Conservation (phyloP, 345 rosid species). For the Excoecaria agallocha region DNA sequence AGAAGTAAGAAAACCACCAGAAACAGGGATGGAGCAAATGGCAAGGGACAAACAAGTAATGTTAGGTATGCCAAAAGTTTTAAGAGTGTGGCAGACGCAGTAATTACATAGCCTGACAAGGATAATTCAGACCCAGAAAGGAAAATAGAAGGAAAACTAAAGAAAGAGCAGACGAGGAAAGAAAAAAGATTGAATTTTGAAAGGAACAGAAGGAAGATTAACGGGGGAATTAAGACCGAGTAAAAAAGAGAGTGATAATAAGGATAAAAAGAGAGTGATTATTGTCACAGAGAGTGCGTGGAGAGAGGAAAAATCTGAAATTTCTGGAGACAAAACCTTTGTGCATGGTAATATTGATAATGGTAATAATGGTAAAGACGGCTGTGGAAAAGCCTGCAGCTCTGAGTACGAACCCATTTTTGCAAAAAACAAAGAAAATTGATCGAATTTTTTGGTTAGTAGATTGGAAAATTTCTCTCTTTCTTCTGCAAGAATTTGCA, state of each 20-base stretch:
- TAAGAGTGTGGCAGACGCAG: constrained; percentile 48
- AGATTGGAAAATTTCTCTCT: too few relatives aligned
- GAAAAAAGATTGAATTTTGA: background rate
- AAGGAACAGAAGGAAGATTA: constrained; percentile 23
- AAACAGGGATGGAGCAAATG: background rate
- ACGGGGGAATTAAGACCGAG: constrained; percentile 8
- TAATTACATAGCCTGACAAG: constrained; percentile 63
- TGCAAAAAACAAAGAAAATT: background rate
- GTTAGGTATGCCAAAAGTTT: constrained; percentile 30
- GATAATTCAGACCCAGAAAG: constrained; percentile 39
- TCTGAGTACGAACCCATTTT: constrained; percentile 25
- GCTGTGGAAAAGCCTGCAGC: constrained; percentile 40
- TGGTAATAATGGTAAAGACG: constrained; percentile 52
- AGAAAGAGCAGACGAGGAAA: background rate
- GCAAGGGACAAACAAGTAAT: constrained; percentile 31
- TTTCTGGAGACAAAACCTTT: constrained; percentile 31
- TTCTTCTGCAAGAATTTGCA: constrained; percentile 11
- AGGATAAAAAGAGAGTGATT: constrained; percentile 28
- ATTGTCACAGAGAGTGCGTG: constrained; percentile 30
- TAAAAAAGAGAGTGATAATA: constrained; percentile 13
- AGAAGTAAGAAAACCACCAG: background rate
- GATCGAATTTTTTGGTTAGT: background rate
- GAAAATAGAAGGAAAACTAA: background rate
- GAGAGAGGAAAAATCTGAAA: constrained; percentile 8
- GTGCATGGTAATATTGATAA: too few relatives aligned